These are phyloP conservation scores for Chloroidium sp. DNA, from an alignment of 163 green algal genomes.

Conservation along the genomic window DNA sequence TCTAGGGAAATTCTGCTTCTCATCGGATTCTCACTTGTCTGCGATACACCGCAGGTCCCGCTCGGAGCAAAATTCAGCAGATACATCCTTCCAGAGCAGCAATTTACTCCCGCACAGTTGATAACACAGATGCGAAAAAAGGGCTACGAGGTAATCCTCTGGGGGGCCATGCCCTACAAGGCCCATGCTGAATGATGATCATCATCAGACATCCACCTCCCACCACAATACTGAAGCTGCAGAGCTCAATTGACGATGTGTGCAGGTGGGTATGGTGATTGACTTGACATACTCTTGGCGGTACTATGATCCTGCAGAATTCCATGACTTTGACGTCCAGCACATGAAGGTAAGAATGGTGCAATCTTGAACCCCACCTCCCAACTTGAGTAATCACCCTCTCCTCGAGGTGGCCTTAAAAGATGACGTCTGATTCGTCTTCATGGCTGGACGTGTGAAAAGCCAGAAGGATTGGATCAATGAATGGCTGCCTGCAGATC, in stretches of 20 bases:
- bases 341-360: slow-evolving; percentile 26
- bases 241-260: neutral
- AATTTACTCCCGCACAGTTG: slow-evolving; percentile 36
- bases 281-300: slow-evolving; percentile 72
- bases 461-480: neutral
- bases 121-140: slow-evolving; percentile 18
- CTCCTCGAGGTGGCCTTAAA: no score
- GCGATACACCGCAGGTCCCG: slow-evolving; percentile 33
- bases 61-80: slow-evolving; percentile 36
- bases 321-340: slow-evolving; percentile 16
- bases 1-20: neutral
- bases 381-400: no score
- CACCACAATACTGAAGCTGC: neutral
- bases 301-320: slow-evolving; percentile 64
- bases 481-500: slow-evolving; percentile 44
- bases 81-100: slow-evolving; percentile 25
- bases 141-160: slow-evolving; percentile 4
- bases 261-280: slow-evolving; percentile 60
- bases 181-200: neutral
- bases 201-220: neutral
- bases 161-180: neutral
- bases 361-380: neutral
- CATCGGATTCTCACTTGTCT: neutral
- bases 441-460: neutral
- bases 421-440: no score